Percentiles rank a stretch among this genome's conserved stretches.
These are phyloP conservation scores for Ceratopteris richardii DNA, from an alignment of 75 land plant species.

Conservation along the genomic window DNA sequence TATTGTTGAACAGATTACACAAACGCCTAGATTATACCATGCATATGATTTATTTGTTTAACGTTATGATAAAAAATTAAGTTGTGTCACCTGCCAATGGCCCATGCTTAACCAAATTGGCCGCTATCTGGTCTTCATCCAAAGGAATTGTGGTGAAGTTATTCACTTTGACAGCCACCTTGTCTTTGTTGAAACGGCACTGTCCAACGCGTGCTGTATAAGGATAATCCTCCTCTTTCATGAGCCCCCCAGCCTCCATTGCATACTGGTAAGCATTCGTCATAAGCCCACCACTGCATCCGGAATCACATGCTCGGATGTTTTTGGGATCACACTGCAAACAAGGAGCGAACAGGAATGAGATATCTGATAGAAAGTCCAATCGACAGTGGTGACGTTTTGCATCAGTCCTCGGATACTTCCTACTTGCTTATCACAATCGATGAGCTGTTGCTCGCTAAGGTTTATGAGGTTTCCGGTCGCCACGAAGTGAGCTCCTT, in stretches of 20 bases:
- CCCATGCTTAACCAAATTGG: conserved; percentile 38
- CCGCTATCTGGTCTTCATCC: conserved; percentile 43
- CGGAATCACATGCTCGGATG: conserved; percentile 22
- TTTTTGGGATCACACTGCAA: conserved; percentile 32
- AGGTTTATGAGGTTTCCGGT: conserved; percentile 37
- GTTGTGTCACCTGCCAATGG: conserved; percentile 35
- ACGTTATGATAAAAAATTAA: too few species aligned
- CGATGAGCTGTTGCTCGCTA: conserved; percentile 23
- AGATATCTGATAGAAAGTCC: too few species aligned
- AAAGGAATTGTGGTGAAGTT: conserved; percentile 32
- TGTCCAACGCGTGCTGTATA: conserved; percentile 25
- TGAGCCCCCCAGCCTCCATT: conserved; percentile 37
- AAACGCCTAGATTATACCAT: too few species aligned
- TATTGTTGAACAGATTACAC: too few species aligned
- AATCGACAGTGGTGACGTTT: too few species aligned
- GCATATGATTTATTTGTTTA: too few species aligned
- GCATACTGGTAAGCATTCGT: conserved; percentile 39
- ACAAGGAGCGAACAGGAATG: too few species aligned
- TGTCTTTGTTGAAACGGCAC: conserved; percentile 24
- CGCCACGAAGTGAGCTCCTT: conserved; percentile 39
- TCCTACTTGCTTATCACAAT: conserved; percentile 14
- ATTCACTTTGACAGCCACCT: conserved; percentile 22
- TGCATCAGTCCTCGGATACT: too few species aligned
- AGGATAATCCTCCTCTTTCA: conserved; percentile 30
- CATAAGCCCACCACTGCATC: conserved; percentile 43